Conservation (phyloP, 2,329 filamentous ascomycete genomes). For the Fusarium sublunatum region DNA sequence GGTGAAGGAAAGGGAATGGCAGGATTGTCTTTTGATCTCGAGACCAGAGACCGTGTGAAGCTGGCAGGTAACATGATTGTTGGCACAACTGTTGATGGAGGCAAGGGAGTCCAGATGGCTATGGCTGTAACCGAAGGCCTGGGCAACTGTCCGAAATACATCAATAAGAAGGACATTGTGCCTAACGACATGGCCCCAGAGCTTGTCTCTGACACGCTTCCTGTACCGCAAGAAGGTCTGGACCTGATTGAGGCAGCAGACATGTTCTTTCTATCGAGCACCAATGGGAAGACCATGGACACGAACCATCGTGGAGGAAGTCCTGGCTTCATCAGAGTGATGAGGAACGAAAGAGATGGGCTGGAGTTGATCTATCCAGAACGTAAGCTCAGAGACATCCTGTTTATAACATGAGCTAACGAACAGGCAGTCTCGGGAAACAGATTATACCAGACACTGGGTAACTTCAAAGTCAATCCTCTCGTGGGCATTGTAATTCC, state of each 20-base stretch:
- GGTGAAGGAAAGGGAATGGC: constrained; percentile 57
- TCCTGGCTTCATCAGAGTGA: constrained; percentile 77
- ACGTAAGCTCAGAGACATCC: constrained; percentile 54
- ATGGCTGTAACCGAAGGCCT: constrained; percentile 77
- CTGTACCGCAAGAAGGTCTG: constrained; percentile 65
- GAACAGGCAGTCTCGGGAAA: constrained; percentile 73
- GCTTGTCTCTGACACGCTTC: constrained; percentile 57
- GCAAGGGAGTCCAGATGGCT: constrained; percentile 65
- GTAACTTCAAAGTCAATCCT: constrained; percentile 77
- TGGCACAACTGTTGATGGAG: constrained; percentile 61
- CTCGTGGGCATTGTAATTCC: constrained; percentile 77
- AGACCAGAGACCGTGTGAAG: constrained; percentile 75
- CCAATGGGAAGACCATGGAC: constrained; percentile 77
- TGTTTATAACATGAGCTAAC: constrained; percentile 20
- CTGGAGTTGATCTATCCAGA: constrained; percentile 79
- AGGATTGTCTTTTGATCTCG: constrained; percentile 66
- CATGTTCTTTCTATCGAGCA: constrained; percentile 81
- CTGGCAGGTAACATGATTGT: constrained; percentile 76
- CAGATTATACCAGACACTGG: constrained; percentile 83
- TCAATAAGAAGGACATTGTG: constrained; percentile 77
- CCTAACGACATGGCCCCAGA: constrained; percentile 60
- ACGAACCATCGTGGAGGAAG: constrained; percentile 84
- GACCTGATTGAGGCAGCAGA: constrained; percentile 73
- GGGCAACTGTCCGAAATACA: constrained; percentile 88
- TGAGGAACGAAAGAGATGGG: constrained; percentile 63